Percentiles rank a stretch among this genome's conserved stretches.
Conservation (phyloP, 352 stramenopile genomes). For the Phytophthora multivora region DNA sequence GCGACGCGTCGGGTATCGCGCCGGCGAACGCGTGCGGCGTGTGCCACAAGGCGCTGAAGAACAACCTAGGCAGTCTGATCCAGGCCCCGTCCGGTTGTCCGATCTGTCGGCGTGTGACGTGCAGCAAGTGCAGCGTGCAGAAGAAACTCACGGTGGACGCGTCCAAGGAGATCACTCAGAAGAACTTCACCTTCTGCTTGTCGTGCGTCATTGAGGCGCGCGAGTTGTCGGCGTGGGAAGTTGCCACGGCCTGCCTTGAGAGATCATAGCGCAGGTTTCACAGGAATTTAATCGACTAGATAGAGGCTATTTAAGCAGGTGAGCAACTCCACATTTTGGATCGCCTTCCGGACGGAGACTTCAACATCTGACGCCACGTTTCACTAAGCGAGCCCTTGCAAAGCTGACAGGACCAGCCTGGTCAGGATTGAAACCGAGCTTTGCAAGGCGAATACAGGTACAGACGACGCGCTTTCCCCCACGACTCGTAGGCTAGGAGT, state of each 20-base stretch:
- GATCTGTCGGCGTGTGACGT: conserved; percentile 35
- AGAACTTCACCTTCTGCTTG: conserved; percentile 54
- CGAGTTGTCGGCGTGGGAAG: conserved; percentile 45
- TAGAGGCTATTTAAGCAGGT: conserved; percentile 20
- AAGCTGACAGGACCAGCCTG: conserved; percentile 11
- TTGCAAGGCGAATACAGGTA: conserved; percentile 6
- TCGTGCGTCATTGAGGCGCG: conserved; percentile 57
- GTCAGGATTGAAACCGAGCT: not conserved
- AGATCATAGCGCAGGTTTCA: not conserved
- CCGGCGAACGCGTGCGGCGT: conserved; percentile 27
- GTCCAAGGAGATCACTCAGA: conserved; percentile 41
- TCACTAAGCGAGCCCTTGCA: conserved; percentile 15
- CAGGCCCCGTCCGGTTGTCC: conserved; percentile 27
- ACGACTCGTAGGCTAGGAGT: too few species aligned
- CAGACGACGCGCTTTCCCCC: not conserved
- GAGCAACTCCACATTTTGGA: not conserved
- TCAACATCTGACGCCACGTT: conserved; percentile 15
- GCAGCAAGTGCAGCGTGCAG: conserved; percentile 49
- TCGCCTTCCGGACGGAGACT: not conserved
- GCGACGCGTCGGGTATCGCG: conserved; percentile 16
- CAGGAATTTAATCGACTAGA: conserved; percentile 11
- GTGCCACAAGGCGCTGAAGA: conserved; percentile 34
- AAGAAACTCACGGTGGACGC: conserved; percentile 47
- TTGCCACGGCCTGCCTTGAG: conserved; percentile 37
- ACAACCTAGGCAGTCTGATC: conserved; percentile 23